Base-by-base conservation (phyloP, 305 asterid genomes). In the Solanum hybrid region DNA sequence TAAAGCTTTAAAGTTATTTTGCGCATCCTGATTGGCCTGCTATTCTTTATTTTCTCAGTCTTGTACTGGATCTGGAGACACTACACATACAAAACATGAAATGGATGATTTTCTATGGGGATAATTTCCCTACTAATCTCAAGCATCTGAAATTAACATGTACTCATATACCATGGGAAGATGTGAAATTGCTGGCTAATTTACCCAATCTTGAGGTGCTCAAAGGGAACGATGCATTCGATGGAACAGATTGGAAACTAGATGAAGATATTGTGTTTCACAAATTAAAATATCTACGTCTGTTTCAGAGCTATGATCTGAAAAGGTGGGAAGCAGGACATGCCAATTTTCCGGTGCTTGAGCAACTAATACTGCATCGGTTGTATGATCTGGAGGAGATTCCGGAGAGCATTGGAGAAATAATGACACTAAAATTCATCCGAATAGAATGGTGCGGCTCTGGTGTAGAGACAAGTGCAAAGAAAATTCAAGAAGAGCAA, bases 161-260 rank as follows among this genome's bases (percentile, higher is more conserved):
- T 0, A 76, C 90, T 3, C 11, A 26, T 18, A 87, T 90, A 69
- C 29, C 88, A 14, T 92, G 92, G 94, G 61, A 92, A 36, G 92
- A 88, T 11, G 80, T 75, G 92, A 74, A 34, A 16, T 4, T 40
- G 35, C 73, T 93, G 1, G 90, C 92, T 31, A 84, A 86, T 10
- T 89, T 90, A 89, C 92, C 91, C 6, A 88, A 91, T 89, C 93
- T 91, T 46, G 90, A 90, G 84, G 89, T 89, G 77, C 91, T 92
- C 34, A 1, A 22, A 64, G 26, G 2, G 24, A 0, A 8, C 1
- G 1, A 0, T 64, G 73, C 28, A 64, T 20, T 22, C 12, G 0
- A 1, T 22, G 24, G 90, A 89, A 51, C 40, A 24, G 1, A 24
- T 42, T 42, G 57, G 57, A 42, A 42, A 42, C 1, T 42, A 42